These are phyloP conservation scores for Eimeria necatrix DNA, from an alignment of 169 alveolate genomes.

Conservation along the genomic window DNA sequence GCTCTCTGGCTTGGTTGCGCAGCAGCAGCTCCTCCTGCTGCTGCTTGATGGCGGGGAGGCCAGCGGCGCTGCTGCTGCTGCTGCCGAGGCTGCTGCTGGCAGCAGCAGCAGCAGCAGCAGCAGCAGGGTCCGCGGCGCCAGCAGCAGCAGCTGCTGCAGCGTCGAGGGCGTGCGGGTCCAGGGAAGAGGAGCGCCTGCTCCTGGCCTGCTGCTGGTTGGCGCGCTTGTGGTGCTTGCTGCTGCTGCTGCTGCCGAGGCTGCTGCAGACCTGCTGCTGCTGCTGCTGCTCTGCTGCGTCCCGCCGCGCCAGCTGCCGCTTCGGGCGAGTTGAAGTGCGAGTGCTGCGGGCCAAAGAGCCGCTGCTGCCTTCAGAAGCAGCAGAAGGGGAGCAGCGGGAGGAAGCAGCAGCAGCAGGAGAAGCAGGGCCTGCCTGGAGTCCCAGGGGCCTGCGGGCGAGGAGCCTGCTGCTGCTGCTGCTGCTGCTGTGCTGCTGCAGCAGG, in stretches of 20 bases:
- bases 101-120: neutral
- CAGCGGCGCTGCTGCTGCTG: conserved; percentile 1
- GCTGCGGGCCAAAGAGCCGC: neutral
- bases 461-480: conserved; percentile 58
- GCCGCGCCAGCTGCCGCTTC: conserved; percentile 17
- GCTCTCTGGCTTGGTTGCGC: neutral
- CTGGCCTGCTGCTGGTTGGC: conserved; percentile 11
- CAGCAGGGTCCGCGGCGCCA: neutral
- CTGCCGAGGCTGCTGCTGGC: neutral
- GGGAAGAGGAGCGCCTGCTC: conserved; percentile 49
- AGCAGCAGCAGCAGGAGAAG: conserved; percentile 48
- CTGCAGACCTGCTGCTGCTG: conserved; percentile 70
- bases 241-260: conserved; percentile 40
- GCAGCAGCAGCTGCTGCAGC: conserved; percentile 52
- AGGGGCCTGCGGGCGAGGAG: conserved; percentile 22
- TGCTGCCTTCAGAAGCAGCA: conserved; percentile 47
- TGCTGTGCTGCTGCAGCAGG: conserved; percentile 33
- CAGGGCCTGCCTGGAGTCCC: conserved; percentile 10
- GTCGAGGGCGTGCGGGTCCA: conserved; percentile 26
- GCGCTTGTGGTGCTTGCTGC: conserved; percentile 58
- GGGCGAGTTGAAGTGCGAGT: conserved; percentile 38
- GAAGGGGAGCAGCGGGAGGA: conserved; percentile 26
- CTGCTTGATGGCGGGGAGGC: neutral
- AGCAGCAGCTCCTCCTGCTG: conserved; percentile 54
- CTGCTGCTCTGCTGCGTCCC: conserved; percentile 27